Conservation (phyloP, 768 basidiomycete species). For the Termitomyces sp. region DNA sequence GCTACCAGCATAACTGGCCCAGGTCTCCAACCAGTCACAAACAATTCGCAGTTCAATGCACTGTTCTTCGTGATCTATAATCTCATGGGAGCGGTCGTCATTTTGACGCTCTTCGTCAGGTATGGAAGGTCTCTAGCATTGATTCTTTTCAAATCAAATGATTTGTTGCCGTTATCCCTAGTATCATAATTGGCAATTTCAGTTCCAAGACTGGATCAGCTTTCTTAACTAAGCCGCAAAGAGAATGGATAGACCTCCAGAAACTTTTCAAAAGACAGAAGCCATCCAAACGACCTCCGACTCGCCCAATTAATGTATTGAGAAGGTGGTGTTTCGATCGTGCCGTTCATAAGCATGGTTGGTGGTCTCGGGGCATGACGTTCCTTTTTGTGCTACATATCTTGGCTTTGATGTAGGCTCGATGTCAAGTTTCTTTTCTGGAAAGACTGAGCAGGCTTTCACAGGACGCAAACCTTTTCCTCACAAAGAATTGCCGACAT, state of each 20-base stretch:
- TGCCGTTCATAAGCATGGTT: constrained; percentile 88
- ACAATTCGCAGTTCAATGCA: constrained; percentile 76
- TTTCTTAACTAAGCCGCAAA: constrained; percentile 78
- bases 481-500: constrained; percentile 41
- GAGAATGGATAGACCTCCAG: constrained; percentile 92
- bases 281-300: constrained; percentile 77
- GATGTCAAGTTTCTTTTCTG: neutral
- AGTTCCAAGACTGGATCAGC: constrained; percentile 82
- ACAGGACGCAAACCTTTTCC: constrained; percentile 77
- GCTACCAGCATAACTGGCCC: constrained; percentile 72
- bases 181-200: constrained; percentile 96
- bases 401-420: constrained; percentile 68
- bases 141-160: neutral
- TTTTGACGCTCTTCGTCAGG: constrained; percentile 89
- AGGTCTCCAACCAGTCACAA: constrained; percentile 63
- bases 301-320: constrained; percentile 45
- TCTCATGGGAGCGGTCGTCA: constrained; percentile 83
- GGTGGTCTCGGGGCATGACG: constrained; percentile 84
- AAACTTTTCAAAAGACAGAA: constrained; percentile 83
- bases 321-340: constrained; percentile 89
- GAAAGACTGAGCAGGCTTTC: constrained; percentile 1
- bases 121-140: constrained; percentile 26
- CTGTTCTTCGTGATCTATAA: constrained; percentile 93
- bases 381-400: constrained; percentile 78
- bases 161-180: constrained; percentile 24